These are phyloP conservation scores for Fusarium duplospermum DNA, from an alignment of 2,329 filamentous ascomycete genomes.

Conservation along the genomic window DNA sequence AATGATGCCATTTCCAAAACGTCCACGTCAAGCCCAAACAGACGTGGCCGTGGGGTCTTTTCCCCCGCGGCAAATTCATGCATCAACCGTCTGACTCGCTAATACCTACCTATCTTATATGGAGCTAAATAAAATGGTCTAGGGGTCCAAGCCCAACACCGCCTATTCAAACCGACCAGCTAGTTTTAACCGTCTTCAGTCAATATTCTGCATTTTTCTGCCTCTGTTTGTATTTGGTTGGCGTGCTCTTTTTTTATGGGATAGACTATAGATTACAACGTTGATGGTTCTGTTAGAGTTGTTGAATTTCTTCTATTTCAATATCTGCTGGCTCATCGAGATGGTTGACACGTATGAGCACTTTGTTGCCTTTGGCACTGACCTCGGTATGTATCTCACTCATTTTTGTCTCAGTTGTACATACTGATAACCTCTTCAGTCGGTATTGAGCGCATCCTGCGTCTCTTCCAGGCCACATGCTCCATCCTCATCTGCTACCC, in stretches of 20 bases:
- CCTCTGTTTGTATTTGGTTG: constrained; percentile 24
- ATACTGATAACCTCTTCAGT: constrained; percentile 50
- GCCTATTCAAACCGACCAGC: constrained; percentile 31
- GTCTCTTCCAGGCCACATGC: constrained; percentile 65
- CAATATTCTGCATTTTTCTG: constrained; percentile 13
- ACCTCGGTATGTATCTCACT: constrained; percentile 54
- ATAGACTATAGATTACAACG: background rate
- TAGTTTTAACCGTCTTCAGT: constrained; percentile 16
- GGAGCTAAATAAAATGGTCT: constrained; percentile 8
- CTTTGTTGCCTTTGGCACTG: constrained; percentile 59
- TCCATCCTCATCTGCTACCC: constrained; percentile 62
- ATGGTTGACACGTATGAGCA: constrained; percentile 48
- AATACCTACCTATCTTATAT: background rate
- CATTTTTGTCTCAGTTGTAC: background rate
- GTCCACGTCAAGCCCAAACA: background rate
- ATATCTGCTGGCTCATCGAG: background rate
- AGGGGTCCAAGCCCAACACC: constrained; percentile 24
- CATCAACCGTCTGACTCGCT: constrained; percentile 6
- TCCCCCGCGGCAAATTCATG: constrained; percentile 19
- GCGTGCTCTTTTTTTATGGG: background rate
- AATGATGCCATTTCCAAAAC: constrained; percentile 5
- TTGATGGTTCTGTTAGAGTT: background rate
- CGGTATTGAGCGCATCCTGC: constrained; percentile 71
- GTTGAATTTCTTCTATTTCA: background rate
- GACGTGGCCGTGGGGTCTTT: constrained; percentile 1